Evolutionary conservation across 2,329 filamentous ascomycete genomes (phyloP).

Genomic region (Seiridium unicorne): DNA sequence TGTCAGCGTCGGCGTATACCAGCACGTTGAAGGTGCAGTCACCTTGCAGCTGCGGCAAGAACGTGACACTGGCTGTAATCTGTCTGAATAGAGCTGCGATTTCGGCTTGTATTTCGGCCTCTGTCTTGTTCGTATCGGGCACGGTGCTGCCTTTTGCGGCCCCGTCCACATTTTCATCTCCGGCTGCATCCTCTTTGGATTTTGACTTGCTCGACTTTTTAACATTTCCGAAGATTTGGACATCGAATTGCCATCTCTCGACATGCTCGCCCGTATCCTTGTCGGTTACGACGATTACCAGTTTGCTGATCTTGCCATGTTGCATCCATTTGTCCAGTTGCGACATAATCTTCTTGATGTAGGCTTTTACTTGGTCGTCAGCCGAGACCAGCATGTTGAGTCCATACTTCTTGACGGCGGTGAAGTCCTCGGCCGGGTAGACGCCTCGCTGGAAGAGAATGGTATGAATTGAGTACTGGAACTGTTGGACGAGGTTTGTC

Average conservation of each 20-base stretch:
- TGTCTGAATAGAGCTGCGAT: conserved; percentile 97
- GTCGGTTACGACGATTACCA: conserved; percentile 94
- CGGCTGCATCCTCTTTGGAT: conserved; percentile 53
- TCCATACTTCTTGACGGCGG: conserved; percentile 98
- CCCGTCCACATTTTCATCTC: conserved; percentile 24
- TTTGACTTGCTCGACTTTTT: conserved; percentile 33
- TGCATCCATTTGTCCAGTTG: conserved; percentile 98
- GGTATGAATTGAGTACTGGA: conserved; percentile 97
- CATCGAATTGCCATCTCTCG: conserved; percentile 97
- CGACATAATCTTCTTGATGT: conserved; percentile 99
- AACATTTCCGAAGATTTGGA: conserved; percentile 34
- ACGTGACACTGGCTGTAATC: conserved; percentile 96
- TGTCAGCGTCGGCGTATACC: conserved; percentile 95
- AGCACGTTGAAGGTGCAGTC: conserved; percentile 99
- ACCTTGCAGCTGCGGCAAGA: conserved; percentile 87
- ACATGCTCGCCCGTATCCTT: conserved; percentile 97
- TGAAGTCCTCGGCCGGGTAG: conserved; percentile 95
- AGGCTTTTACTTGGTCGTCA: conserved; percentile 97
- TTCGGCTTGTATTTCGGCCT: conserved; percentile 90
- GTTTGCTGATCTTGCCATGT: conserved; percentile 92
- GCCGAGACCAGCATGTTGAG: conserved; percentile 96
- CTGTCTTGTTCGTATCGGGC: conserved; percentile 70
- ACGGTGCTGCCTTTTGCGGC: conserved; percentile 12
- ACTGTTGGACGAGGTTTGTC: conserved; percentile 44
- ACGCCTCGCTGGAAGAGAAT: conserved; percentile 88